phyloP scores from a whole-genome alignment of 1,284 basidiomycete genomes.

The Xerocomus cyaneibrunnescens region DNA sequence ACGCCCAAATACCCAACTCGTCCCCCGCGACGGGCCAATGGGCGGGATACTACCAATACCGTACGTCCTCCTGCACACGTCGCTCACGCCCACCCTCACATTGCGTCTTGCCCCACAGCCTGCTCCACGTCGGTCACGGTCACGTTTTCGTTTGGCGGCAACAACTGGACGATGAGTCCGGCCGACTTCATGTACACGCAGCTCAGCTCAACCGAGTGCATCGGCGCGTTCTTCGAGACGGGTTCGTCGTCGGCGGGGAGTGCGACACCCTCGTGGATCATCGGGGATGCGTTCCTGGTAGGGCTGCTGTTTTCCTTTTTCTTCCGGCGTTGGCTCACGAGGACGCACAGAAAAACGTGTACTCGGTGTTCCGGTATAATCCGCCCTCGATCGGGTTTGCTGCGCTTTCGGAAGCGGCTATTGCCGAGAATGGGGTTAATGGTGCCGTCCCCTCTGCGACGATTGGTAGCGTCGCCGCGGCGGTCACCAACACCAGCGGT shows the following conservation, averaged over 20 bases:
- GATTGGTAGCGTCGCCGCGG: constrained; percentile 29
- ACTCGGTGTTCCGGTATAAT: constrained; percentile 51
- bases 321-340: background rate
- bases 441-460: constrained; percentile 35
- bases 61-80: constrained; percentile 11
- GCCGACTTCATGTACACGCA: constrained; percentile 46
- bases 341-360: constrained; percentile 49
- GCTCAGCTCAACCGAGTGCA: constrained; percentile 37
- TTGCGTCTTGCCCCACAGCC: constrained; percentile 13
- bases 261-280: constrained; percentile 41
- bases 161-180: constrained; percentile 44
- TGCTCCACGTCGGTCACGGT: constrained; percentile 24
- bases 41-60: constrained; percentile 35
- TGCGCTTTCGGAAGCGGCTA: constrained; percentile 34
- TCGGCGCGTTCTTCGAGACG: constrained; percentile 53
- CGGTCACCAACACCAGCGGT: constrained; percentile 16
- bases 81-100: background rate
- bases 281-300: constrained; percentile 54
- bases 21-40: constrained; percentile 26
- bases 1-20: constrained; percentile 39
- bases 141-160: constrained; percentile 46
- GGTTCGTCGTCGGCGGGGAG: constrained; percentile 23
- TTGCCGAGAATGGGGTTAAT: constrained; percentile 32
- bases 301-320: constrained; percentile 3
- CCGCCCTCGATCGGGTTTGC: constrained; percentile 56